These are phyloP conservation scores for Lodderomyces margitis DNA, from an alignment of 1,139 yeast genomes.

Conservation along the genomic window DNA sequence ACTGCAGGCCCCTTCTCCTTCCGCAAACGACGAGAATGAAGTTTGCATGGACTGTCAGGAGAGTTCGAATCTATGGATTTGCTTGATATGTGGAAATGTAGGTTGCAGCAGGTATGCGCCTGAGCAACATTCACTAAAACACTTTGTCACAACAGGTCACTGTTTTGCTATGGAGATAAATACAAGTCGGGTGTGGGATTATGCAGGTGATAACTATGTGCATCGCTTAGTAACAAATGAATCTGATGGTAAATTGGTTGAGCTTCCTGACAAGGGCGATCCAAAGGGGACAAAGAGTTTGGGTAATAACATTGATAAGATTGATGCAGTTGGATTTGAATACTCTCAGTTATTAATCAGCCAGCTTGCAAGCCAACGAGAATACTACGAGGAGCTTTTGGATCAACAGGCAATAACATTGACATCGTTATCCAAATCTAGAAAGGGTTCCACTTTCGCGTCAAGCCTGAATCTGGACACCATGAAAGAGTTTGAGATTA, in stretches of 20 bases:
- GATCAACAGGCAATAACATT: conserved; percentile 14
- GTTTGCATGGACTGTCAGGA: conserved; percentile 37
- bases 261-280: conserved; percentile 45
- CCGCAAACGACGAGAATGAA: conserved; percentile 19
- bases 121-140: conserved; percentile 79
- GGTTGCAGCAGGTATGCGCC: conserved; percentile 69
- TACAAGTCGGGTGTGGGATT: conserved; percentile 93
- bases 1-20: not conserved
- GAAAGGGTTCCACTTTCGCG: not conserved
- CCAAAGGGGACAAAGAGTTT: not conserved
- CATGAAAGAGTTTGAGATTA: conserved; percentile 31
- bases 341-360: conserved; percentile 76
- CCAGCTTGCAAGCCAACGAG: conserved; percentile 87
- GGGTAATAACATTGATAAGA: conserved; percentile 25
- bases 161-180: conserved; percentile 88
- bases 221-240: conserved; percentile 84
- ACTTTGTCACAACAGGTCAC: conserved; percentile 75
- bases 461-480: conserved; percentile 3
- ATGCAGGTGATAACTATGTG: conserved; percentile 88
- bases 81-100: conserved; percentile 46
- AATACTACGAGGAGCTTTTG: conserved; percentile 68
- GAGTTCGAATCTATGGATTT: conserved; percentile 39
- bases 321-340: conserved; percentile 64
- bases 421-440: not conserved
- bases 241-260: conserved; percentile 81